A percentile compares a stretch with the other conserved stretches of the same genome.
Evolutionary conservation across 306 rosid genomes (phyloP).

Genomic region (Prunus mira): DNA sequence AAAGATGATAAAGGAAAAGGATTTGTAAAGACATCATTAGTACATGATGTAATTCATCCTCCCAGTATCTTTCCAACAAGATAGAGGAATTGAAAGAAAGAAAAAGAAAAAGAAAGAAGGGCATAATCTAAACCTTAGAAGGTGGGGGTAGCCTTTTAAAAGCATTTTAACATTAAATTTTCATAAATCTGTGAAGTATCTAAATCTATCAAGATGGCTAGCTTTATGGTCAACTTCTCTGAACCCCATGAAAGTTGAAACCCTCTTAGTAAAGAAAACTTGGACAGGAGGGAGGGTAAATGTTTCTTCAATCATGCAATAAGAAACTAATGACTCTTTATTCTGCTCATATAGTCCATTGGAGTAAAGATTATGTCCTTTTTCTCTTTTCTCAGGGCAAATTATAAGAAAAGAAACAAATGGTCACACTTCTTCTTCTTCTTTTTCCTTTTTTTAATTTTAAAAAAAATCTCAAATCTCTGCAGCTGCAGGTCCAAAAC

Average conservation of each 20-base stretch:
- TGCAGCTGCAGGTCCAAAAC: slow-evolving; percentile 9
- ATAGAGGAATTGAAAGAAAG: background rate
- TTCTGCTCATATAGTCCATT: slow-evolving; percentile 4
- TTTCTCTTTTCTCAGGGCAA: slow-evolving; percentile 1
- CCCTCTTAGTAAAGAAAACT: slow-evolving; percentile 4
- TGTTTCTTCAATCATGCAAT: background rate
- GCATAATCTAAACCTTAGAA: slow-evolving; percentile 8
- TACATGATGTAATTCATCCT: slow-evolving; percentile 28
- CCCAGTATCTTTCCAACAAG: slow-evolving; percentile 23
- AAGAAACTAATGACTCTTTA: background rate
- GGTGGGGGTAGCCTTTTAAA: slow-evolving; percentile 33
- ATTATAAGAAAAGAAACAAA: slow-evolving; percentile 2
- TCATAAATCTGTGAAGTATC: slow-evolving; percentile 27
- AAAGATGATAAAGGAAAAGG: slow-evolving; percentile 6
- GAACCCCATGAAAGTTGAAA: background rate
- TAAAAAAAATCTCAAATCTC: background rate
- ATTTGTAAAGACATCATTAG: slow-evolving; percentile 24
- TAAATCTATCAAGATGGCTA: slow-evolving; percentile 26
- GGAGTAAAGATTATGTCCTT: slow-evolving; percentile 8
- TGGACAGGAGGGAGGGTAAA: background rate
- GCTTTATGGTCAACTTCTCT: slow-evolving; percentile 14
- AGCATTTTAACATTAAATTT: slow-evolving; percentile 22
- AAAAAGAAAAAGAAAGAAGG: background rate
- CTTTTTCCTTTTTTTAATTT: background rate
- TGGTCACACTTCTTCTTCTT: background rate